Base-by-base conservation (phyloP, 768 basidiomycete genomes). In the Russula vinacea region DNA sequence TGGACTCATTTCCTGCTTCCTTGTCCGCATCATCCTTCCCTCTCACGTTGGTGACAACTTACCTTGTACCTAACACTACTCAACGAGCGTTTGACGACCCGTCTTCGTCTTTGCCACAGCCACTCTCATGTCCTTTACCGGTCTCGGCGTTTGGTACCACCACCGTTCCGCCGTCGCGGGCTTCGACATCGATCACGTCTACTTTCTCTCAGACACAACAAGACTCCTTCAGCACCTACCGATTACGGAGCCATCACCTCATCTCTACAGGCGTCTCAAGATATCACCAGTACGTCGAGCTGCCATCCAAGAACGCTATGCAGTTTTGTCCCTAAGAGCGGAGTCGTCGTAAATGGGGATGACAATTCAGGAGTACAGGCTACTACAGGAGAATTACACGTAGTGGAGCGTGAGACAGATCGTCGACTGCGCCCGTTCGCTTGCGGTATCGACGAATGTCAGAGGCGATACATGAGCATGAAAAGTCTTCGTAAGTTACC, bases 401-500 rank as follows among this genome's bases (percentile, higher is more conserved):
- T 88, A 68, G 85, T 90, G 8, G 87, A 93, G 73, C 81, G 85
- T 56, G 93, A 96, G 76, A 92, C 92, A 0, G 93, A 95, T 77
- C 81, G 87, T 62, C 78, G 89, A 13, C 76, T 91, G 58, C 78
- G 91, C 44, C 94, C 94, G 4, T 98, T 90, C 72, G 90, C 91
- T 0, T 98, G 94, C 69, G 88, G 91, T 6, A 89, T 95, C 6
- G 90, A 90, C 22, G 89, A 91, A 68, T 92, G 90, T 70, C 81
- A 83, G 73, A 83, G 95, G 72, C 76, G 95, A 72, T 98, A 98
- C 79, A 94, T 98, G 83, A 98, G 98, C 73, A 96, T 98, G 94
- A 98, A 98, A 74, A 95, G 96, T 0, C 78, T 98, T 66, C 77
- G 91, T 77, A 62, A 62, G 75, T 76, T 5, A n/a, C n/a, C 9